These are phyloP conservation scores for Chalara sp. DNA, from an alignment of 2,329 filamentous ascomycete genomes.

Conservation along the genomic window DNA sequence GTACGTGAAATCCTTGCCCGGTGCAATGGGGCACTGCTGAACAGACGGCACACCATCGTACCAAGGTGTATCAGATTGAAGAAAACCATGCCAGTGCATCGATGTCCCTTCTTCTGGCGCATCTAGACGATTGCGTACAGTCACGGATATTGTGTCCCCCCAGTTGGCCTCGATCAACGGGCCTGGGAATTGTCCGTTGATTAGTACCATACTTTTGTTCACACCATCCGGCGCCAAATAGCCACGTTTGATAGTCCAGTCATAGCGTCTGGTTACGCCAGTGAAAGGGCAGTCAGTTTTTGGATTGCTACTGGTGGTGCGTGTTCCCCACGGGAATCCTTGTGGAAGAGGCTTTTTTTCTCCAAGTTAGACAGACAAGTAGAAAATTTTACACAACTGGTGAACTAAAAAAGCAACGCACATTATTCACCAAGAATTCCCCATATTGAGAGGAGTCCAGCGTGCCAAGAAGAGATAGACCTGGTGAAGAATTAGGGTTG, in stretches of 20 bases:
- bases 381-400: constrained; percentile 18
- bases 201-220: constrained; percentile 45
- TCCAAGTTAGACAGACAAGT: no score
- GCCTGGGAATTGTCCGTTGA: constrained; percentile 31
- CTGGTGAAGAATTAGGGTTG: no score
- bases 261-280: constrained; percentile 33
- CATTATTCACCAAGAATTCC: constrained; percentile 23
- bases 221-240: constrained; percentile 32
- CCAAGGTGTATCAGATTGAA: constrained; percentile 32
- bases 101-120: constrained; percentile 29
- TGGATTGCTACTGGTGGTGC: constrained; percentile 33
- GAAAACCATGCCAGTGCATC: constrained; percentile 42
- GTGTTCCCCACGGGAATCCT: constrained; percentile 45
- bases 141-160: constrained; percentile 47
- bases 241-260: constrained; percentile 18
- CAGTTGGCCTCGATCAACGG: constrained; percentile 32
- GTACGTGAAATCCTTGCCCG: constrained; percentile 31
- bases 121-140: constrained; percentile 63
- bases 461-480: no score
- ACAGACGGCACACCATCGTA: constrained; percentile 40
- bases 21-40: constrained; percentile 59
- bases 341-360: constrained; percentile 41
- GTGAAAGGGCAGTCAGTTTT: constrained; percentile 30
- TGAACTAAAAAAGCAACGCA: constrained; percentile 31
- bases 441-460: constrained; percentile 16